phyloP scores from a whole-genome alignment of 2,329 filamentous ascomycete species.

The Phyllosticta paracitricarpa region DNA sequence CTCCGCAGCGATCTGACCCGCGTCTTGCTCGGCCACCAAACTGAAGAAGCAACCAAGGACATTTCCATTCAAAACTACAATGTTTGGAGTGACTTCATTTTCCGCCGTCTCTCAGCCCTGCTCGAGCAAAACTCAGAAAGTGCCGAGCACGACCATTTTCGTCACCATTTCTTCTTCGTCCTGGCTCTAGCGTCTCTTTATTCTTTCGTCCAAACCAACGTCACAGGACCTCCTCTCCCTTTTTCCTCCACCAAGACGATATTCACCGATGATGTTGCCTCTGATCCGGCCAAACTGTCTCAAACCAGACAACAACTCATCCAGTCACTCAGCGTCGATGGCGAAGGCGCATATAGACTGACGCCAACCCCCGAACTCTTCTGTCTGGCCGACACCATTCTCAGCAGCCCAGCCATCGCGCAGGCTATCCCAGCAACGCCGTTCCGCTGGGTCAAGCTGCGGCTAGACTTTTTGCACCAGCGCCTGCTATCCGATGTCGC shows the following conservation, averaged over 20 bases:
- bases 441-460: slow-evolving; percentile 55
- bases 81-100: slow-evolving; percentile 34
- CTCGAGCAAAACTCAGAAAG: slow-evolving; percentile 8
- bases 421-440: slow-evolving; percentile 25
- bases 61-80: slow-evolving; percentile 24
- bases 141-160: slow-evolving; percentile 26
- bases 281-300: slow-evolving; percentile 24
- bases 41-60: slow-evolving; percentile 23
- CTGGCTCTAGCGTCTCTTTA: slow-evolving; percentile 61
- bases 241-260: slow-evolving; percentile 43
- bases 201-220: slow-evolving; percentile 75
- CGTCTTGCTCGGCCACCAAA: slow-evolving; percentile 30
- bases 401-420: slow-evolving; percentile 40
- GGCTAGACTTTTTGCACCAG: slow-evolving; percentile 66
- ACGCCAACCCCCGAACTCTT: slow-evolving; percentile 80
- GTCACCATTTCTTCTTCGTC: slow-evolving; percentile 37
- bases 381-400: slow-evolving; percentile 56
- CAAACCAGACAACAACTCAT: slow-evolving; percentile 51
- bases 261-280: slow-evolving; percentile 39
- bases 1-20: slow-evolving; percentile 27
- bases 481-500: slow-evolving; percentile 55
- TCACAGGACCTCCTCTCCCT: slow-evolving; percentile 73
- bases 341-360: slow-evolving; percentile 74
- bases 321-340: slow-evolving; percentile 65
- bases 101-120: slow-evolving; percentile 3